Base-by-base conservation (phyloP, 2,329 filamentous ascomycete species). In the Talaromyces sp. region DNA sequence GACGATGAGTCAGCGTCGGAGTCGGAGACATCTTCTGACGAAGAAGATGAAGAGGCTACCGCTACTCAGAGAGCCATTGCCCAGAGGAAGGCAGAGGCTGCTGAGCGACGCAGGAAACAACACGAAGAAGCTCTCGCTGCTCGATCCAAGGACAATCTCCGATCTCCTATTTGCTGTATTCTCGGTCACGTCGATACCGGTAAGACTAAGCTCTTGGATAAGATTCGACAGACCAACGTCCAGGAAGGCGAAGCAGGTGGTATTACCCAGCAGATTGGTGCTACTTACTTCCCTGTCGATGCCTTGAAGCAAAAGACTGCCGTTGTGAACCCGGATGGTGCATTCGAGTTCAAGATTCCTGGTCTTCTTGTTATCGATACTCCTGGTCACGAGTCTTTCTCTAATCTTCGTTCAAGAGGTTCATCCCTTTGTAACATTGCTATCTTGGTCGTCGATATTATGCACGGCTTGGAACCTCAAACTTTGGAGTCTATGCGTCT, bases 331-430 rank as follows among this genome's bases (percentile, higher is more conserved):
- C 85, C 87, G 74, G 93, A 99, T 75, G 88, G 89, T 73, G 85
- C 85, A 64, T 97, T 99, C 77, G 91, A 97, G 68, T 96, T 97
- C 87, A 99, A 97, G 83, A 92, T 99, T 24, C 96, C 95, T 52
- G 95, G 95, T 85, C 87, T 99, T 63, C 82, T 99, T 70, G 88
- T 99, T 74, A 99, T 99, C 74, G 95, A 99, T 81, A 99, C 95
- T 0, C 96, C 95, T 74, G 95, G 95, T 82, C 95, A 99, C 93
- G 95, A 99, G 87, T 99, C 95, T 74, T 99, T 99, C 87, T 97
- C 94, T 68, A 99, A 99, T 81, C 82, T 99, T 70, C 91, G 96
- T 74, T 97, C 94, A 70, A 89, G 96, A 82, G 95, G 95, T 81
- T 98, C 95, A 47, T 98, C 93, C 14, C 91, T 99, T 66, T 99